Evolutionary conservation across 148 eudicot genomes (phyloP).

Genomic region (Beta vulgaris): DNA sequence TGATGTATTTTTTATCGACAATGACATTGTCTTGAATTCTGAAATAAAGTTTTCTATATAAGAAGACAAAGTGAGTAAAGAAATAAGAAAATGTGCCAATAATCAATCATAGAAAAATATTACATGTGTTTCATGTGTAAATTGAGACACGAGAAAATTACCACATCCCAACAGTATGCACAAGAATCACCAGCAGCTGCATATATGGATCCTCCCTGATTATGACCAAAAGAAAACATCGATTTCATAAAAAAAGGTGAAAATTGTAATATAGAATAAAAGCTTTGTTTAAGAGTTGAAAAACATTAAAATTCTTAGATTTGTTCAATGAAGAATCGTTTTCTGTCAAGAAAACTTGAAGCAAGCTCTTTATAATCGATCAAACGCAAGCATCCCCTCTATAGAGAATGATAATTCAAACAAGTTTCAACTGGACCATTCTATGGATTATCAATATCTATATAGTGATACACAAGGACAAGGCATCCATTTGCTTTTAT

Average conservation of each 20-base stretch:
- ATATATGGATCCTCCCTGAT: slow-evolving; percentile 68
- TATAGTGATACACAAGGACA: background rate
- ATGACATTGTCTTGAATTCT: too few species aligned
- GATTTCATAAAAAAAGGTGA: background rate
- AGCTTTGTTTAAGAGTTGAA: background rate
- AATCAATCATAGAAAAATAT: background rate
- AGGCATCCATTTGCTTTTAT: background rate
- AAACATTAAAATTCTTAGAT: background rate
- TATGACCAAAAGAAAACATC: slow-evolving; percentile 12
- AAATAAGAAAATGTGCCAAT: background rate
- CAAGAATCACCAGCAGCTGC: slow-evolving; percentile 92
- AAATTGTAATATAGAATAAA: background rate
- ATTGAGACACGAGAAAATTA: slow-evolving; percentile 31
- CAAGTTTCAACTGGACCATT: background rate
- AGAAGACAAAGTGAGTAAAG: background rate
- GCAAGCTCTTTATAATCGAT: background rate
- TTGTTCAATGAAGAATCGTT: background rate
- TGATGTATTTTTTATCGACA: too few species aligned
- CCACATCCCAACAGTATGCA: slow-evolving; percentile 99
- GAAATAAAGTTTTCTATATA: too few species aligned
- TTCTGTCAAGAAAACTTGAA: background rate
- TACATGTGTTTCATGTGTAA: background rate
- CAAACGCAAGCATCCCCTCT: background rate
- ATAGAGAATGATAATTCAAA: background rate
- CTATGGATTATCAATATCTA: background rate